These are phyloP conservation scores for Aspergillus versicolor DNA, from an alignment of 2,329 filamentous ascomycete species.

Conservation along the genomic window DNA sequence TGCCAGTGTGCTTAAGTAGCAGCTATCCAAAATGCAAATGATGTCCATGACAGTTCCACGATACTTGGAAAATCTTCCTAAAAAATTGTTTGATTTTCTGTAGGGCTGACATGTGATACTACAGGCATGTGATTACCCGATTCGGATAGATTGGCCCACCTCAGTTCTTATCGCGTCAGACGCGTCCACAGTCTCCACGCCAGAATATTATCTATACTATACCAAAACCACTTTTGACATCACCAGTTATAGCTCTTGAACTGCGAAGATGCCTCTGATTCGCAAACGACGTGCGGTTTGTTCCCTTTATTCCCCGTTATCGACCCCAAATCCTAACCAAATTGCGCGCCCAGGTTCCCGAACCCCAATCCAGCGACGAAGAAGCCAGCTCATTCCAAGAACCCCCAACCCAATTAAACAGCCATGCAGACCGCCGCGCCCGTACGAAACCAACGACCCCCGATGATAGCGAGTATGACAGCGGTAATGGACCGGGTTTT, in stretches of 20 bases:
- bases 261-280: conserved; percentile 24
- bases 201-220: conserved; percentile 1
- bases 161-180: conserved; percentile 19
- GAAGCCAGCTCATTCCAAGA: conserved; percentile 4
- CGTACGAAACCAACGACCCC: neutral
- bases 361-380: conserved; percentile 10
- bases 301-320: neutral
- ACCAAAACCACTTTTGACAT: neutral
- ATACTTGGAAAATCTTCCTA: neutral
- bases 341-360: conserved; percentile 1
- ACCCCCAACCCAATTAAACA: conserved; percentile 1
- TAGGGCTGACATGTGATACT: conserved; percentile 11
- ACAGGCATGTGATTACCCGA: conserved; percentile 12
- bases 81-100: neutral
- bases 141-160: conserved; percentile 20
- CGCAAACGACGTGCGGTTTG: conserved; percentile 34
- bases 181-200: conserved; percentile 16
- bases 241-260: neutral
- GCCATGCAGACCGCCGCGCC: neutral
- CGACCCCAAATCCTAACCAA: neutral
- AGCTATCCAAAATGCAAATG: neutral
- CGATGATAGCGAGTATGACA: conserved; percentile 10
- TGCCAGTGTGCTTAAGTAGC: neutral
- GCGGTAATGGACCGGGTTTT: conserved; percentile 16
- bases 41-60: neutral